phyloP scores from a whole-genome alignment of 2,329 filamentous ascomycete genomes.

The Venturiaceae sp. region DNA sequence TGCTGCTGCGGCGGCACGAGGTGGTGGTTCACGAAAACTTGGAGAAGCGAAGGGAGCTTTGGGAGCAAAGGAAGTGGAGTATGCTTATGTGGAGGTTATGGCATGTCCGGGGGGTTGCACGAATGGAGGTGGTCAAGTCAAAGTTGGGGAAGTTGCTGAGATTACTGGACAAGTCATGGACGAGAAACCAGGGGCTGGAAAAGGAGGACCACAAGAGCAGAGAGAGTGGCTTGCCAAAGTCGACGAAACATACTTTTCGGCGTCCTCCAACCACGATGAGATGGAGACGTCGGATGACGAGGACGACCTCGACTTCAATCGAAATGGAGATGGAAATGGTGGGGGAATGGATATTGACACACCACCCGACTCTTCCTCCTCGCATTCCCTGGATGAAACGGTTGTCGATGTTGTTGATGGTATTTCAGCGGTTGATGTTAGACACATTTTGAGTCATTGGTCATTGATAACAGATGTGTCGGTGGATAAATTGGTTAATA shows the following conservation, averaged over 20 bases:
- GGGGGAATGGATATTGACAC: conserved; percentile 38
- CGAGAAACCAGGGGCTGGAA: conserved; percentile 63
- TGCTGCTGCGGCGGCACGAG: conserved; percentile 55
- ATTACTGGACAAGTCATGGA: conserved; percentile 50
- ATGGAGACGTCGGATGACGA: conserved; percentile 19
- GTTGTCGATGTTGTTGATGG: conserved; percentile 41
- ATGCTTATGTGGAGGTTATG: conserved; percentile 97
- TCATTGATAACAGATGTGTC: conserved; percentile 54
- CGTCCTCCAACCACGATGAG: conserved; percentile 44
- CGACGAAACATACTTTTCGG: conserved; percentile 77
- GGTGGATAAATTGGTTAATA: conserved; percentile 65
- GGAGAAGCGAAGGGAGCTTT: conserved; percentile 31
- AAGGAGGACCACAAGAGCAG: conserved; percentile 56
- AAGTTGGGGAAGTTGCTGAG: conserved; percentile 63
- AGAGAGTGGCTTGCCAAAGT: conserved; percentile 51
- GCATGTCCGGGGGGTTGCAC: conserved; percentile 98
- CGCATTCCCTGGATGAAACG: conserved; percentile 37
- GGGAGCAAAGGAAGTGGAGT: conserved; percentile 43
- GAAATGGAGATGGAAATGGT: conserved; percentile 2
- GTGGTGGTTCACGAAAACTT: conserved; percentile 46
- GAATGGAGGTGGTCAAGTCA: conserved; percentile 93
- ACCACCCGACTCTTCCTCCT: conserved; percentile 55
- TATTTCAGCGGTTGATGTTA: conserved; percentile 57
- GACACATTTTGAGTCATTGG: conserved; percentile 68
- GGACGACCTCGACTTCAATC: conserved; percentile 13